Conservation (phyloP, 371 early-diverging fungal genomes). For the Nematocida minor region DNA sequence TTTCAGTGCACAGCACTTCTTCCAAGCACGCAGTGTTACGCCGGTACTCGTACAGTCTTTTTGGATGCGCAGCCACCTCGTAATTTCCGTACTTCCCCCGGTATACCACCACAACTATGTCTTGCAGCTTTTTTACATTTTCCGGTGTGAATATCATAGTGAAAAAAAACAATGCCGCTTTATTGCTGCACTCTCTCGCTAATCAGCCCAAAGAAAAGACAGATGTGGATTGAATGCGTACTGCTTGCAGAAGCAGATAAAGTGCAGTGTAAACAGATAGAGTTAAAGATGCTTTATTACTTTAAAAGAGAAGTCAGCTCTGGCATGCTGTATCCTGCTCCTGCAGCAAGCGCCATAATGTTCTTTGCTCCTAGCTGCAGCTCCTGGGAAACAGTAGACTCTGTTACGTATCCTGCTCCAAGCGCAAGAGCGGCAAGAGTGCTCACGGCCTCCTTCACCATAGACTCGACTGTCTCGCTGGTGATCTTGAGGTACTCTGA, state of each 20-base stretch:
- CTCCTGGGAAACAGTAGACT: conserved; percentile 87
- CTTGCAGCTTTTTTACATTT: conserved; percentile 60
- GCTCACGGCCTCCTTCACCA: conserved; percentile 73
- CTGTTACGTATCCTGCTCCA: conserved; percentile 79
- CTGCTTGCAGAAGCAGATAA: too few relatives aligned
- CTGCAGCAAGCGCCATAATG: conserved; percentile 70
- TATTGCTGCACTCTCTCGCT: too few relatives aligned
- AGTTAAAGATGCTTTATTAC: neutral
- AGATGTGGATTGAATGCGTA: too few relatives aligned
- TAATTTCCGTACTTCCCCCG: conserved; percentile 55
- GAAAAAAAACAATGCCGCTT: neutral
- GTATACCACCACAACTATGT: conserved; percentile 55
- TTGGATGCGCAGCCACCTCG: conserved; percentile 61
- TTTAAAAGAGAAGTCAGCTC: neutral
- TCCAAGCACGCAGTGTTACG: conserved; percentile 34
- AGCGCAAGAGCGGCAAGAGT: conserved; percentile 85
- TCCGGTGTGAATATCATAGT: conserved; percentile 59
- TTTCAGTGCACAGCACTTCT: conserved; percentile 51
- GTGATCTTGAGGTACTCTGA: conserved; percentile 82
- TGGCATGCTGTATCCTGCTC: conserved; percentile 71
- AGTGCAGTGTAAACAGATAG: neutral
- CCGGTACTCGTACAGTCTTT: conserved; percentile 63
- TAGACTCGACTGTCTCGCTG: conserved; percentile 73
- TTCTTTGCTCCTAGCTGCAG: conserved; percentile 56
- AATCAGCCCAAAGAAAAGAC: too few relatives aligned